Base-by-base conservation (phyloP, 257 asterid species). In the Cordia subcordata region DNA sequence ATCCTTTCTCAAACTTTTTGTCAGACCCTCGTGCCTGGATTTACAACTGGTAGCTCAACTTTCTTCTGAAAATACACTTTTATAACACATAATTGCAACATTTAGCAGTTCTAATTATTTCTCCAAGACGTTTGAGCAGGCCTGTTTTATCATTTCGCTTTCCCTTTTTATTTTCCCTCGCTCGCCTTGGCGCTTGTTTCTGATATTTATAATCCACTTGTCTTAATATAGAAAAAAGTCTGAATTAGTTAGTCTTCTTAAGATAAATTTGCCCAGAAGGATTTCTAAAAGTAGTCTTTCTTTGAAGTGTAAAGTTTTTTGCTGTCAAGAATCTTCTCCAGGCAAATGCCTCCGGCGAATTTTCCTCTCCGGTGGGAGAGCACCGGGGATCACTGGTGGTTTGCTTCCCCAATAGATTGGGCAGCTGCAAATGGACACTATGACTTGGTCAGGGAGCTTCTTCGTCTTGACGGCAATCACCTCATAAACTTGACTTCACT, bases 341-440 rank as follows among this genome's bases (percentile, higher is more conserved):
- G 14, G 4, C 37, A 55, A n/a, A 88, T 83, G 94, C 84, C 92
- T 49, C 82, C 93, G 10, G 70, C 75, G 6, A 78, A 88, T 77
- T 89, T 92, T 63, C 99, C 99, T 57, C 85, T 92, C 5, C 69
- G 99, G 51, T 92, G 99, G 99, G 99, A 92, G 63, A 88, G 97
- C 87, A 86, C 99, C 50, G 97, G 99, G 27, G 97, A 92, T n/a
- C 99, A 88, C n/a, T 92, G 99, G 99, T 92, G 99, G 99, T 92
- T 84, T 63, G 99, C 96, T 15, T 86, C 97, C 47, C 99, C 99
- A 21, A 84, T 92, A 45, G 99, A 92, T 35, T 92, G 85, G 81
- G 99, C 99, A 1, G 97, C 96, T 11, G 99, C 99, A 40, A 92
- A 88, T 65, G 99, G 99, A 17, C 96, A 88, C 79, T 88, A 79